Base-by-base conservation (phyloP, 2,329 filamentous ascomycete genomes). In the Seiridium cupressi region DNA sequence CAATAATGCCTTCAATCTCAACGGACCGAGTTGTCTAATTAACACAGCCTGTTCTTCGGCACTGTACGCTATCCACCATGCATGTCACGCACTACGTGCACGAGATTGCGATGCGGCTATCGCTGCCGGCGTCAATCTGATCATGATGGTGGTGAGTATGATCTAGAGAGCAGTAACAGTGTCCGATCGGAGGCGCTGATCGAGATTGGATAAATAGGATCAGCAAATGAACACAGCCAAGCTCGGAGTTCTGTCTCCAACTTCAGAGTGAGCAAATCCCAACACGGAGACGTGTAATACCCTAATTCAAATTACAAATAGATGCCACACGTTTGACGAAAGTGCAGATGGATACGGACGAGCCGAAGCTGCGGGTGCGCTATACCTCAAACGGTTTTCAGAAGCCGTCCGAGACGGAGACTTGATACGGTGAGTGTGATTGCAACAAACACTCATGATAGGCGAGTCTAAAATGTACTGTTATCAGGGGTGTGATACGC, bases 1-100 rank as follows among this genome's bases (percentile, higher is more conserved):
- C 44, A 69, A 68, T 2, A 69, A 79, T 61, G 63, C 71, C 31
- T 77, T 77, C 59, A 71, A 77, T 64, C 62, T 78, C 3, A 68
- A 69, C 32, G 76, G 77, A 1, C 68, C 68, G 6, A 51, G 44
- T 34, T 38, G 36, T n/a, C 44, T 40, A 3, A 40, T 59, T 2
- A 51, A 59, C 10, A 59, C 57, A 0, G 57, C 57, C 5, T 59
- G 57, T 38, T 59, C 48, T 2, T 59, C 57, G 0, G 32, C 57
- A 1, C 11, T 59, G 2, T 54, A 46, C 34, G 57, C 32, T 2
- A 51, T 54, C 3, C 57, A 59, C 40, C 5, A 59, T 9, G 48
- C 57, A 8, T 35, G 48, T 6, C 44, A 59, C 9, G 57, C 57
- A 2, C 31, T 58, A 9, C 44, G 44, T 1, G n/a, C 56, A 3